Evolutionary conservation across 192 early-diverging fungal genomes (phyloP).

Genomic region (Anaeromyces robustus): DNA sequence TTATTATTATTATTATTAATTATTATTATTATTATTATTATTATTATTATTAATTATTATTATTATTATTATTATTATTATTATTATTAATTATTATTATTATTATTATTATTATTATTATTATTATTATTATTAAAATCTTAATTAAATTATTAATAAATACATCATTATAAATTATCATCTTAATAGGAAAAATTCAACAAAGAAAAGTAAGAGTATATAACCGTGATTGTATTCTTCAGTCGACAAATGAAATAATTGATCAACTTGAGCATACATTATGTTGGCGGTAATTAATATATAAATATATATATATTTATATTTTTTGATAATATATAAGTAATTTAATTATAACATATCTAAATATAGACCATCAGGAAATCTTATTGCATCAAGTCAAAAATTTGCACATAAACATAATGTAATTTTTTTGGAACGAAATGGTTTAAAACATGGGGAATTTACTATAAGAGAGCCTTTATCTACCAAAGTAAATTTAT

Average conservation of each 20-base stretch:
- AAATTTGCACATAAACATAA: slow-evolving; percentile 61
- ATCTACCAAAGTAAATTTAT: slow-evolving; percentile 18
- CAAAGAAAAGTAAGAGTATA: slow-evolving; percentile 57
- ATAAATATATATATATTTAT: background rate
- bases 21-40: too few relatives aligned
- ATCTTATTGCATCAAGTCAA: slow-evolving; percentile 68
- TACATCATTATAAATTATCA: too few relatives aligned
- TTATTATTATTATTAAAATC: slow-evolving; percentile 5
- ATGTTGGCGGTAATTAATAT: slow-evolving; percentile 42
- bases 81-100: too few relatives aligned
- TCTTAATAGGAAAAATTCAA: background rate
- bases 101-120: slow-evolving; percentile 18
- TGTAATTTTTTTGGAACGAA: slow-evolving; percentile 86
- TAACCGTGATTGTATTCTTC: slow-evolving; percentile 71
- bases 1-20: too few relatives aligned
- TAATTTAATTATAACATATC: too few relatives aligned
- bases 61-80: too few relatives aligned
- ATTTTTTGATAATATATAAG: too few relatives aligned
- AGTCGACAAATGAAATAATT: slow-evolving; percentile 64
- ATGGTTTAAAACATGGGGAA: slow-evolving; percentile 86
- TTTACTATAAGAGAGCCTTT: slow-evolving; percentile 54
- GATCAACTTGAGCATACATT: slow-evolving; percentile 58
- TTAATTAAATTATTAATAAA: background rate
- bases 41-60: too few relatives aligned
- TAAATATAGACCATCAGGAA: slow-evolving; percentile 49